Conservation (phyloP, 78 protist genomes). For the Chrysochromulina parva region DNA sequence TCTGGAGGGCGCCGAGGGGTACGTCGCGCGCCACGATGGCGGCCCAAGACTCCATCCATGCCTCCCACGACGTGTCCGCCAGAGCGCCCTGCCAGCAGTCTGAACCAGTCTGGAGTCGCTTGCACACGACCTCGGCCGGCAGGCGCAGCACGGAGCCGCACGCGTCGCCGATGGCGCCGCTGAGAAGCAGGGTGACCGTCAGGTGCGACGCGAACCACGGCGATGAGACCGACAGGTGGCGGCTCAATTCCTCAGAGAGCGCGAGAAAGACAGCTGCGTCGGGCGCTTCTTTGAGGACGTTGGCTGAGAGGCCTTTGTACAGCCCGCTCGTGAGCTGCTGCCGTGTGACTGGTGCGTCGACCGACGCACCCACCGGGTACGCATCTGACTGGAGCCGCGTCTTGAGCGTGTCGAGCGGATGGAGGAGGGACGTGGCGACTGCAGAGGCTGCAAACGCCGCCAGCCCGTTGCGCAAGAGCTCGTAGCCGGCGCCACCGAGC, state of each 20-base stretch:
- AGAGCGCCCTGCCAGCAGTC: not conserved
- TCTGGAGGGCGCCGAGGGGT: not conserved
- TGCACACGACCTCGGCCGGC: conserved; percentile 16
- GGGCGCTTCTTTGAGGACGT: not conserved
- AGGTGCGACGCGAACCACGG: not conserved
- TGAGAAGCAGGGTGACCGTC: not conserved
- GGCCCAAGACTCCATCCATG: not conserved
- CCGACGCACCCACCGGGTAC: not conserved
- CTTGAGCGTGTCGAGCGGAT: conserved; percentile 3
- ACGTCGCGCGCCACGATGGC: not conserved
- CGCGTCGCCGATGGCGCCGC: not conserved
- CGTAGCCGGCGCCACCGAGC: too few relatives aligned
- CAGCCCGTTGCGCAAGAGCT: not conserved
- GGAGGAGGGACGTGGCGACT: not conserved
- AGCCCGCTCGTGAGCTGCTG: not conserved
- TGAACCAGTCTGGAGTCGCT: not conserved
- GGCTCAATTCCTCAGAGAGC: not conserved
- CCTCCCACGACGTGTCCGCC: too few relatives aligned
- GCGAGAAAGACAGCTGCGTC: not conserved
- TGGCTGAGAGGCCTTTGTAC: not conserved
- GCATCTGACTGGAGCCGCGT: not conserved
- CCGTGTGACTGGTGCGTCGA: not conserved
- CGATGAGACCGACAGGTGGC: not conserved
- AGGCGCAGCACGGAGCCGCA: not conserved
- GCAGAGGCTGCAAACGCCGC: not conserved